Base-by-base conservation (phyloP, 352 stramenopile genomes). In the Paralagenidium karlingii region DNA sequence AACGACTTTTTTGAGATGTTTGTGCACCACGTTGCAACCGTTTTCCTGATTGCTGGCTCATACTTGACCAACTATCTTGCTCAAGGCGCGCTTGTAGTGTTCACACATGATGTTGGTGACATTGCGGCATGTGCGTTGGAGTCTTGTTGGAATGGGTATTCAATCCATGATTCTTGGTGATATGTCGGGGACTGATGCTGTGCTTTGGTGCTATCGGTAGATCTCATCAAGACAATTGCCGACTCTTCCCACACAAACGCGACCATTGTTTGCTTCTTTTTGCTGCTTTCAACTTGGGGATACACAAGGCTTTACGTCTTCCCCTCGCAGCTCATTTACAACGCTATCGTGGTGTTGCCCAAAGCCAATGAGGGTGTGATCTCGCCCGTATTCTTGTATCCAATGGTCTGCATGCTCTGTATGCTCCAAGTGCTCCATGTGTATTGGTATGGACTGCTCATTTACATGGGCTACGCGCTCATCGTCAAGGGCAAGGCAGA, bases 191-290 rank as follows among this genome's bases (percentile, higher is more conserved):
- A n/a, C n/a, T n/a, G n/a, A n/a, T n/a, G n/a, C n/a, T n/a, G n/a
- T n/a, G n/a, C n/a, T n/a, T n/a, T n/a, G n/a, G n/a, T n/a, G n/a
- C n/a, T n/a, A n/a, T 45, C n/a, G 24, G 20, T 38, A 82, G 69
- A 83, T 34, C 63, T 46, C 6, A 81, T 83, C 51, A 83, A 83
- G 59, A 60, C 59, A 27, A 54, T 78, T 36, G 69, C 81, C 34
- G 69, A 83, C 49, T 63, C 54, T 1, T 50, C 50, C 25, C 52
- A 51, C 34, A 68, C 58, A n/a, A 38, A 34, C 30, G 37, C 63
- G 11, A 49, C 53, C 13, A 24, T 68, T 32, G 33, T 55, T 11
- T 53, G 60, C 46, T 68, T 63, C 43, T 9, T 59, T 5, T 34
- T 44, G 28, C 46, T 68, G 43, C 51, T 68, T 11, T 50, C 43